Conservation (phyloP, 305 asterid species). For the Striga hermonthica region DNA sequence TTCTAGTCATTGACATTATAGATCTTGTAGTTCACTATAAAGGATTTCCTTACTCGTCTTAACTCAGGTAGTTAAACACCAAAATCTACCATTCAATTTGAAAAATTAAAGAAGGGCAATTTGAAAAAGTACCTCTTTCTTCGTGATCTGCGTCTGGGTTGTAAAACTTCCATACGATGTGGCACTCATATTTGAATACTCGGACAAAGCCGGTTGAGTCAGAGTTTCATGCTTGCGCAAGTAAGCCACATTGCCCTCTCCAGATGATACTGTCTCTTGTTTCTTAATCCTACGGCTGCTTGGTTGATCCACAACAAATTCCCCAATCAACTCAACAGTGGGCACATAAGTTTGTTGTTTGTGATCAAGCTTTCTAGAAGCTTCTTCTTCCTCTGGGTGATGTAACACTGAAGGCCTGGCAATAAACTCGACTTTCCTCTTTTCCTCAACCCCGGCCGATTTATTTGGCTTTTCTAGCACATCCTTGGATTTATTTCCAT, state of each 20-base stretch:
- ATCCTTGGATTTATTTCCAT: constrained; percentile 30
- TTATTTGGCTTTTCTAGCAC: constrained; percentile 22
- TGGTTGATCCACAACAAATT: constrained; percentile 44
- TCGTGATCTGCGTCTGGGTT: constrained; percentile 40
- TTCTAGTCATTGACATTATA: too few relatives aligned
- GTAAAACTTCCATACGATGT: constrained; percentile 46
- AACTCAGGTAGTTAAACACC: neutral
- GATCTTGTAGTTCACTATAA: too few relatives aligned
- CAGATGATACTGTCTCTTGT: constrained; percentile 30
- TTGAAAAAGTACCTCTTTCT: constrained; percentile 48
- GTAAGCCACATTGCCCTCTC: constrained; percentile 29
- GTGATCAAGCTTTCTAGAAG: constrained; percentile 1
- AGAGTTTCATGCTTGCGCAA: constrained; percentile 10
- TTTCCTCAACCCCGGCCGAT: neutral
- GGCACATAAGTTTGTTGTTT: constrained; percentile 38
- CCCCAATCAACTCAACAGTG: constrained; percentile 60
- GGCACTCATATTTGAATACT: constrained; percentile 32
- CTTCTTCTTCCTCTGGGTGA: constrained; percentile 32
- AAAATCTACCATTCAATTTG: neutral
- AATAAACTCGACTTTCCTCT: constrained; percentile 36
- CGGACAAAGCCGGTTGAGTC: constrained; percentile 27
- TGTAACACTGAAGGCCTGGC: constrained; percentile 33
- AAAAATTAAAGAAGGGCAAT: neutral
- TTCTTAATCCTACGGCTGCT: constrained; percentile 33
- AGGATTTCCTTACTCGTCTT: too few relatives aligned